phyloP scores from a whole-genome alignment of 2,329 filamentous ascomycete genomes.

The Penicillium sp. region DNA sequence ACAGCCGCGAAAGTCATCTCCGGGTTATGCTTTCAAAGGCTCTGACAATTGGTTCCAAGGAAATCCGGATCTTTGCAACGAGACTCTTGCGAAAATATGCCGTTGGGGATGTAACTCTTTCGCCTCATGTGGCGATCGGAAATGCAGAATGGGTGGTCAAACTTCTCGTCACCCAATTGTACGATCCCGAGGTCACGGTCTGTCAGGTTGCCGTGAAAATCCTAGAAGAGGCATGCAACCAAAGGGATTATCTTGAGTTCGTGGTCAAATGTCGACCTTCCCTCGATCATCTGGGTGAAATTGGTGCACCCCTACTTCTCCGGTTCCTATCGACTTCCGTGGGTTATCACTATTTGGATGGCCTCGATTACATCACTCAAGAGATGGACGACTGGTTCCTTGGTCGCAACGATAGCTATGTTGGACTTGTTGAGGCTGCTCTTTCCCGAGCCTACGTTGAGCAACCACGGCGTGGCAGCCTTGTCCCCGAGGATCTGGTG shows the following conservation, averaged over 20 bases:
- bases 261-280: slow-evolving; percentile 95
- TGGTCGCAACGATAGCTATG: slow-evolving; percentile 94
- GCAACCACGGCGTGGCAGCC: slow-evolving; percentile 49
- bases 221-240: slow-evolving; percentile 93
- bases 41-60: slow-evolving; percentile 83
- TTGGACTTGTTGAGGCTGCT: slow-evolving; percentile 91
- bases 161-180: slow-evolving; percentile 94
- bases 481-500: slow-evolving; percentile 58
- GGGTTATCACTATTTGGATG: slow-evolving; percentile 95
- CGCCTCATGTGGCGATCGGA: slow-evolving; percentile 45
- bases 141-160: slow-evolving; percentile 96
- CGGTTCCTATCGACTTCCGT: slow-evolving; percentile 94
- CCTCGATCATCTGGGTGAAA: slow-evolving; percentile 92
- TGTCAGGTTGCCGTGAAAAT: slow-evolving; percentile 97
- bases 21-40: slow-evolving; percentile 91
- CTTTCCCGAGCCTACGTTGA: slow-evolving; percentile 76
- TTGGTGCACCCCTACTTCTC: slow-evolving; percentile 86
- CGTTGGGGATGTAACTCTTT: slow-evolving; percentile 53
- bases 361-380: slow-evolving; percentile 96
- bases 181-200: slow-evolving; percentile 95
- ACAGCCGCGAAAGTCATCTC: slow-evolving; percentile 81
- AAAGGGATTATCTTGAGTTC: slow-evolving; percentile 85
- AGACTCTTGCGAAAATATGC: slow-evolving; percentile 86
- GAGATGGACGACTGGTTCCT: slow-evolving; percentile 99
- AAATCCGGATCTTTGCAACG: slow-evolving; percentile 87